phyloP scores from a whole-genome alignment of 2,329 filamentous ascomycete species.

The Arthrinium phaeospermum region DNA sequence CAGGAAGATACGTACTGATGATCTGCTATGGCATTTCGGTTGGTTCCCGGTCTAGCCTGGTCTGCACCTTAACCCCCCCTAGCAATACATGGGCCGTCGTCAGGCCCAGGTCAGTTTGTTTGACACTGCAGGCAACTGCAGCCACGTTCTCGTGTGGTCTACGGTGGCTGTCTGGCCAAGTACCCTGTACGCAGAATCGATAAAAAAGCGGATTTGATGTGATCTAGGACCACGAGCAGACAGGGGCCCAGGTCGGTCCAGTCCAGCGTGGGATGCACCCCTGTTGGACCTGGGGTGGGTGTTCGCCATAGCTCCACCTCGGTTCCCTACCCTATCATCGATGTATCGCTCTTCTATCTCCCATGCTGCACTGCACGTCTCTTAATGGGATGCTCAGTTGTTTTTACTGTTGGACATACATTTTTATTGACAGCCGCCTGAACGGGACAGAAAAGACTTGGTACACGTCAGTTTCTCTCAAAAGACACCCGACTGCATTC shows the following conservation, averaged over 20 bases:
- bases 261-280: neutral
- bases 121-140: neutral
- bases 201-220: neutral
- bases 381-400: neutral
- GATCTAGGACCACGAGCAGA: neutral
- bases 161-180: neutral
- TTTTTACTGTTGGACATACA: neutral
- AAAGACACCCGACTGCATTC: neutral
- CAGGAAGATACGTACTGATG: neutral
- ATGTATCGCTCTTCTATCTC: constrained; percentile 8
- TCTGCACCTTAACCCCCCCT: neutral
- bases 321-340: neutral
- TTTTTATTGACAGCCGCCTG: neutral
- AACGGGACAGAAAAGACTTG: neutral
- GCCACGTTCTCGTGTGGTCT: constrained; percentile 16
- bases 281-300: neutral
- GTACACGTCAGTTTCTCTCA: neutral
- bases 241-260: constrained; percentile 5
- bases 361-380: neutral
- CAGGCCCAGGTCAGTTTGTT: neutral
- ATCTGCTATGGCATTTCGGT: neutral
- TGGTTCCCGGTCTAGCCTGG: constrained; percentile 12
- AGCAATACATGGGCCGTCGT: no score
- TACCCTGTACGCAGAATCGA: constrained; percentile 13
- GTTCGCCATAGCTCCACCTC: constrained; percentile 8